These are phyloP conservation scores for Sungouiella blattae DNA, from an alignment of 805 yeast species.

Conservation along the genomic window DNA sequence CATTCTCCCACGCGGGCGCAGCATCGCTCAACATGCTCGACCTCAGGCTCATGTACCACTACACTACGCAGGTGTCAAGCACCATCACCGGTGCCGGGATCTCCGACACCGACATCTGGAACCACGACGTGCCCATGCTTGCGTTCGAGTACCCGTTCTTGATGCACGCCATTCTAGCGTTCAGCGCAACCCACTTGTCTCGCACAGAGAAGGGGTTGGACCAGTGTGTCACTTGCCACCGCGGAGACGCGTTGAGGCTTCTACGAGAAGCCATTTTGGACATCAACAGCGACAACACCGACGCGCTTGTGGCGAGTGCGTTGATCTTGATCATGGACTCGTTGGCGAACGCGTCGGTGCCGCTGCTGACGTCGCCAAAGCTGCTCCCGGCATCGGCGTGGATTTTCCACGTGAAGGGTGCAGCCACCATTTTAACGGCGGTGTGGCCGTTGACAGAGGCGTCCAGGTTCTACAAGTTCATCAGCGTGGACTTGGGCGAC, in stretches of 20 bases:
- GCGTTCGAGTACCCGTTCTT: slow-evolving; percentile 86
- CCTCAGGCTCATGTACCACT: slow-evolving; percentile 80
- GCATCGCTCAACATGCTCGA: slow-evolving; percentile 61
- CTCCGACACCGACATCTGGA: slow-evolving; percentile 83
- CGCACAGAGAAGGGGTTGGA: slow-evolving; percentile 73
- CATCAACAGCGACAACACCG: slow-evolving; percentile 81
- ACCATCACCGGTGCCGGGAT: slow-evolving; percentile 91
- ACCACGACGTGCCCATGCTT: slow-evolving; percentile 78
- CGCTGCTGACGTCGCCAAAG: slow-evolving; percentile 41
- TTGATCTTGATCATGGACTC: slow-evolving; percentile 89
- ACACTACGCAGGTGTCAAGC: slow-evolving; percentile 76
- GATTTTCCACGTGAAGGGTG: slow-evolving; percentile 96
- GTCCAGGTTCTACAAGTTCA: slow-evolving; percentile 44
- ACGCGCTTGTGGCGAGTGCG: slow-evolving; percentile 91
- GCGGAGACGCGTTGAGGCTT: slow-evolving; percentile 81
- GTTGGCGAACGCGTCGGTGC: slow-evolving; percentile 81
- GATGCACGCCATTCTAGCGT: slow-evolving; percentile 89
- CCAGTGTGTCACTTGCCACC: slow-evolving; percentile 77
- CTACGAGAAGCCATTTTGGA: slow-evolving; percentile 83
- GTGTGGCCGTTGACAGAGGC: slow-evolving; percentile 79
- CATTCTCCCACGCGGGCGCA: not conserved
- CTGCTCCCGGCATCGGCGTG: slow-evolving; percentile 91
- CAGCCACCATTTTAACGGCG: slow-evolving; percentile 91
- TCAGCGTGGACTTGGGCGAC: slow-evolving; percentile 87
- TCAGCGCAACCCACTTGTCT: slow-evolving; percentile 88